These are phyloP conservation scores for Ustilago cynodontis DNA, from an alignment of 1,284 basidiomycete genomes.

Conservation along the genomic window DNA sequence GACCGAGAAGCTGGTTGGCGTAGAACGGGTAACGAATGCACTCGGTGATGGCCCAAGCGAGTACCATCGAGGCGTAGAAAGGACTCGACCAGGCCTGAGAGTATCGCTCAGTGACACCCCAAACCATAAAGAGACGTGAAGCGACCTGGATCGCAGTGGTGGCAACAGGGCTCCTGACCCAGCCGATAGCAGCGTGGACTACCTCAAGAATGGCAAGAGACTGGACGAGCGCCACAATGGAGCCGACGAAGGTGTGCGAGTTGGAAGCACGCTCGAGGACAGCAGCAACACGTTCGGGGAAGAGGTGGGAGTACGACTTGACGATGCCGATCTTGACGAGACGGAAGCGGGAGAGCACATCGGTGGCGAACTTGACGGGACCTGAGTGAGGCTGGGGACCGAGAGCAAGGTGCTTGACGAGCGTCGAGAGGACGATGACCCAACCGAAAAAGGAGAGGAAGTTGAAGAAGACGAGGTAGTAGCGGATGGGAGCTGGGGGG, in stretches of 20 bases:
- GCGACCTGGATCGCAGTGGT: conserved; percentile 89
- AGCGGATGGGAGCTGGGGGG: conserved; percentile 36
- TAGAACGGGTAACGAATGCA: conserved; percentile 94
- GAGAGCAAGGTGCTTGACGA: conserved; percentile 58
- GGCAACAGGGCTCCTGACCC: conserved; percentile 84
- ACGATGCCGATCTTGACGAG: conserved; percentile 50
- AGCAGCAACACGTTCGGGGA: conserved; percentile 41
- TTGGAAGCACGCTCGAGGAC: conserved; percentile 53
- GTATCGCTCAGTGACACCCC: conserved; percentile 73
- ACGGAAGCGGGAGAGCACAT: conserved; percentile 51
- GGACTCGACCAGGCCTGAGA: conserved; percentile 74
- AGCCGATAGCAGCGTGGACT: conserved; percentile 82
- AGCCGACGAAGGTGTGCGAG: conserved; percentile 56
- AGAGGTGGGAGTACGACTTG: conserved; percentile 44
- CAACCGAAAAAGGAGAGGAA: conserved; percentile 63
- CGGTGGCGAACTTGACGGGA: conserved; percentile 36
- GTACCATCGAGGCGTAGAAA: conserved; percentile 88
- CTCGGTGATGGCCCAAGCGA: conserved; percentile 94
- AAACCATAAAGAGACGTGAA: conserved; percentile 86
- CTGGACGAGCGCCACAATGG: conserved; percentile 59
- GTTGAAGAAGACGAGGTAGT: conserved; percentile 61
- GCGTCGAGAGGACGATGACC: conserved; percentile 55
- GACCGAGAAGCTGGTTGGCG: conserved; percentile 75
- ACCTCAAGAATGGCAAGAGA: conserved; percentile 63
- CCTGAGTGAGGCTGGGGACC: conserved; percentile 49